These are phyloP conservation scores for Pythium vanterpoolii DNA, from an alignment of 352 stramenopile species.

Conservation along the genomic window DNA sequence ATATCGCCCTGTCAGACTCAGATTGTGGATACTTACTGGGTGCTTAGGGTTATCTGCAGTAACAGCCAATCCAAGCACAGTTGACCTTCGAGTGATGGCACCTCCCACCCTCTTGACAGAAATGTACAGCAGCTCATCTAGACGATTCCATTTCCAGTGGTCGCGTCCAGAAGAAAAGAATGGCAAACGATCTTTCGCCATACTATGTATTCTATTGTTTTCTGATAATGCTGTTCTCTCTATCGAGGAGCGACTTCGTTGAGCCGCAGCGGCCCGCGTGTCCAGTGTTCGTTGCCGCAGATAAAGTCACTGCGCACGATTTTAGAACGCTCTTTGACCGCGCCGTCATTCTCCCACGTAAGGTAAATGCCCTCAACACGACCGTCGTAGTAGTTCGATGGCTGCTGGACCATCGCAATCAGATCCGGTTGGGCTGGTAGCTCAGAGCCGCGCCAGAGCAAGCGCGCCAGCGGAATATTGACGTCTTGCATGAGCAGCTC, in stretches of 20 bases:
- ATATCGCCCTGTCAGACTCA: conserved; percentile 11
- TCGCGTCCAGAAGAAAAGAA: background rate
- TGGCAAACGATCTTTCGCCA: background rate
- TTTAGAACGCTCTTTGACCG: conserved; percentile 51
- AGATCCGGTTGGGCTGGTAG: conserved; percentile 33
- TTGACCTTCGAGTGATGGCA: background rate
- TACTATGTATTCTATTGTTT: background rate
- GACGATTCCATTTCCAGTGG: background rate
- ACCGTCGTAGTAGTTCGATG: conserved; percentile 45
- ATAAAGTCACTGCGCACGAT: conserved; percentile 68
- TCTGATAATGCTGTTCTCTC: conserved; percentile 4
- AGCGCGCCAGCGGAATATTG: conserved; percentile 39
- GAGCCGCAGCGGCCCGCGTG: conserved; percentile 33
- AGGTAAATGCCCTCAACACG: conserved; percentile 51
- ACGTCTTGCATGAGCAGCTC: conserved; percentile 20
- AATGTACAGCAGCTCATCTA: background rate
- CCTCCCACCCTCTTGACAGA: conserved; percentile 20
- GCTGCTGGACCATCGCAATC: conserved; percentile 32
- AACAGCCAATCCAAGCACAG: conserved; percentile 13
- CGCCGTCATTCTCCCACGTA: conserved; percentile 46
- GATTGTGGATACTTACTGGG: conserved; percentile 17
- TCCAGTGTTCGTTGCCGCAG: conserved; percentile 63
- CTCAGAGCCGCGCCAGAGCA: conserved; percentile 33
- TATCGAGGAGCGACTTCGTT: conserved; percentile 23
- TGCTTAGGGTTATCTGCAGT: conserved; percentile 6